Evolutionary conservation across 2,329 filamentous ascomycete species (phyloP), one percentile per base, ranked within the genome.

Genomic region (Exophiala alcalophila): DNA sequence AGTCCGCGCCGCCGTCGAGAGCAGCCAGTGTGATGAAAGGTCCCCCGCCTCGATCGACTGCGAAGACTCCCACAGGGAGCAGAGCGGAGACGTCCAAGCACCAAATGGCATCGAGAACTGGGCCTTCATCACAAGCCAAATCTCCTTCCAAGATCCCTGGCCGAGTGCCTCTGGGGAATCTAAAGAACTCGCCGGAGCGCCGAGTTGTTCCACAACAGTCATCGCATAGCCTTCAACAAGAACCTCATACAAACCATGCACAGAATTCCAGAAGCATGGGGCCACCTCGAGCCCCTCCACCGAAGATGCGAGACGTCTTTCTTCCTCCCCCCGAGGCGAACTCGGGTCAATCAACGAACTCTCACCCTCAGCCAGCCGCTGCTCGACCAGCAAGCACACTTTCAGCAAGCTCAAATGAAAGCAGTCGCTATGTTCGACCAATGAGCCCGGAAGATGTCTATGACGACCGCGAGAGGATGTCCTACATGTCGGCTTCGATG

Each of bases 301-400:
- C 91, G 34, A 92, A 89, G 64, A 96, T 97, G 89, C 82, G 91
- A 53, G 88, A 94, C 28, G 73, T 96, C 20, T 80, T 80, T 51
- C 65, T 72, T 6, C 76, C 77, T 32, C 72, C 75, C 4, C 69
- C 59, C 38, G 62, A 65, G 21, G 65, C 63, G 42, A 54, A 59
- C 40, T 23, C 28, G 19, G 8, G 35, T 41, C 26, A 45, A 27
- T 23, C 26, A 32, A n/a, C 65, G 63, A 44, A 61, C 64, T 5
- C 59, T 58, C 47, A 45, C 4, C 16, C 31, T 8, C 44, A 20
- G 16, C 23, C 27, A 16, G 35, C 38, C 9, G 16, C 54, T 57
- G 60, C 74, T 14, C 73, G 77, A 29, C 75, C 74, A 54, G 70
- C 67, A 30, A 81, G 77, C 44, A 65, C 65, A 14, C 57, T 69